These are phyloP conservation scores for Nepenthes mirabilis DNA, from an alignment of 148 eudicot genomes.

Conservation along the genomic window DNA sequence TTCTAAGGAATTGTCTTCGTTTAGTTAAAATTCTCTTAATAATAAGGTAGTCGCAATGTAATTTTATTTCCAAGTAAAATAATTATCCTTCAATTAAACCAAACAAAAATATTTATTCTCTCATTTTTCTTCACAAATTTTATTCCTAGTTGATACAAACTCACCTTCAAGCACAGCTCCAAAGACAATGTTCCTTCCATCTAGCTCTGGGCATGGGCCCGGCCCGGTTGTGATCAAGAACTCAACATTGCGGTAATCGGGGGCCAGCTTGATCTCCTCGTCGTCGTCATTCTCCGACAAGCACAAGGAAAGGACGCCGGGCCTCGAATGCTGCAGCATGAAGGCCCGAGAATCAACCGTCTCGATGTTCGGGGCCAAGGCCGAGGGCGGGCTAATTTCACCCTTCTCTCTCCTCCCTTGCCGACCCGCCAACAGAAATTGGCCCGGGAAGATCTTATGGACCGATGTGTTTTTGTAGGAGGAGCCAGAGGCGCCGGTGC, in stretches of 20 bases:
- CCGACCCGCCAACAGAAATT: constrained; percentile 57
- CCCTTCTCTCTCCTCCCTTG: constrained; percentile 78
- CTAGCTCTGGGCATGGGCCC: constrained; percentile 87
- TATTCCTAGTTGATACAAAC: background rate
- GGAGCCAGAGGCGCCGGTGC: constrained; percentile 31
- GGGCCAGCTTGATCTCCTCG: constrained; percentile 65
- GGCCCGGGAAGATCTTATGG: constrained; percentile 76
- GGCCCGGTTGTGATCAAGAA: constrained; percentile 96
- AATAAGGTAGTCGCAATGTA: too few relatives aligned
- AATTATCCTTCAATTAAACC: too few relatives aligned
- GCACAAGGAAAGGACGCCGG: constrained; percentile 68
- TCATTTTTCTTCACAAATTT: too few relatives aligned
- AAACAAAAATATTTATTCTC: too few relatives aligned
- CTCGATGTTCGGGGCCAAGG: constrained; percentile 40
- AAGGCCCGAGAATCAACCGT: constrained; percentile 62
- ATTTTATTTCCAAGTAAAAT: too few relatives aligned
- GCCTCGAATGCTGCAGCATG: constrained; percentile 51
- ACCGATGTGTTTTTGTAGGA: constrained; percentile 68
- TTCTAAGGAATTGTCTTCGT: too few relatives aligned
- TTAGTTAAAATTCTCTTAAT: too few relatives aligned
- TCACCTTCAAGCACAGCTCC: constrained; percentile 91
- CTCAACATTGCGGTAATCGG: constrained; percentile 77
- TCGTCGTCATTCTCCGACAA: constrained; percentile 87
- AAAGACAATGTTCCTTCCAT: constrained; percentile 72
- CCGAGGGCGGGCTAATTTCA: constrained; percentile 47